A percentile compares a stretch with the other conserved stretches of the same genome.
phyloP scores from a whole-genome alignment of 345 rosid species.

The Citrus inodora region DNA sequence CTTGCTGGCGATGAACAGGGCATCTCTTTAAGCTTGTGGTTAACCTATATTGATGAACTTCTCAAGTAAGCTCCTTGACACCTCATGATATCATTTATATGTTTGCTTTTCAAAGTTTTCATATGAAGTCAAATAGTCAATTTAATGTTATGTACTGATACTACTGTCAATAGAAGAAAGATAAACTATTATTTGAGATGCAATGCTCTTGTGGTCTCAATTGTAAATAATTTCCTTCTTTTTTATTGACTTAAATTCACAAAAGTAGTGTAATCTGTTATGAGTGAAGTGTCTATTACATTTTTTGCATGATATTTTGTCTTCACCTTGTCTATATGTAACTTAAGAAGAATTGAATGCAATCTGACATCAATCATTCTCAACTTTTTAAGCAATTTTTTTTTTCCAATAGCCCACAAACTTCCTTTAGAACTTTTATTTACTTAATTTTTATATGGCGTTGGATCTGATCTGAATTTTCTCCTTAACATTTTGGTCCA shows the following conservation, averaged over 20 bases:
- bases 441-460: neutral
- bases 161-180: neutral
- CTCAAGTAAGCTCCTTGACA: constrained; percentile 62
- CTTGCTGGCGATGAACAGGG: constrained; percentile 65
- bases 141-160: neutral
- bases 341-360: neutral
- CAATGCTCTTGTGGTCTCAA: neutral
- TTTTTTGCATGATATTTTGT: neutral
- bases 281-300: neutral
- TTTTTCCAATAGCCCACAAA: neutral
- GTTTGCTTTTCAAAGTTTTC: neutral
- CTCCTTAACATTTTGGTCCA: neutral
- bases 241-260: neutral
- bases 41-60: constrained; percentile 77
- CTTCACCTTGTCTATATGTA: neutral
- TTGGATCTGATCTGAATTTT: neutral
- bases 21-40: constrained; percentile 73
- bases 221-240: neutral
- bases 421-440: neutral
- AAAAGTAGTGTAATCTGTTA: neutral
- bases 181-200: neutral
- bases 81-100: constrained; percentile 16
- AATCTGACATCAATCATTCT: neutral
- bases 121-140: neutral
- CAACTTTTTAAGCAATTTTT: neutral